phyloP scores from a whole-genome alignment of 2,329 filamentous ascomycete species.

The Trichoderma polysporum region DNA sequence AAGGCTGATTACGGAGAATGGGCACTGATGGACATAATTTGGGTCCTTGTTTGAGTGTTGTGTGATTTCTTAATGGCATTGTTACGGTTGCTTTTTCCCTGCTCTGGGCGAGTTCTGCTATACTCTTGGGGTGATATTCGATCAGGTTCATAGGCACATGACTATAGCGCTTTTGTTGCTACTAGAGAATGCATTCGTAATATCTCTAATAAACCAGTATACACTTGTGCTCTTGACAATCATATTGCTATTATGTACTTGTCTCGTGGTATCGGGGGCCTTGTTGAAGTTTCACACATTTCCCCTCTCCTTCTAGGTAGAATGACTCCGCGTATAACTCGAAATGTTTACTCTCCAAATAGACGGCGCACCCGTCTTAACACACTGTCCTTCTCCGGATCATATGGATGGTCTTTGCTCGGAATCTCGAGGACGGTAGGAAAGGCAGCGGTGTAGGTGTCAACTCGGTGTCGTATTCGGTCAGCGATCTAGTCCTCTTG shows the following conservation, averaged over 20 bases:
- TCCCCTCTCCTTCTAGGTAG: not conserved
- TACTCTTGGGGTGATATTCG: not conserved
- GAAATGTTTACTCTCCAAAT: conserved; percentile 61
- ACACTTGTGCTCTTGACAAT: not conserved
- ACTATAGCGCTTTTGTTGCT: not conserved
- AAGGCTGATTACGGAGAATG: not conserved
- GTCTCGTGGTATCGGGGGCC: not conserved
- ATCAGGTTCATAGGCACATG: conserved; percentile 8
- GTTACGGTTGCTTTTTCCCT: conserved; percentile 1
- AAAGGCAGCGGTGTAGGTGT: conserved; percentile 91
- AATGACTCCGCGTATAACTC: not conserved
- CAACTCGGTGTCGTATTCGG: conserved; percentile 84
- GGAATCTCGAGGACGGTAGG: conserved; percentile 96
- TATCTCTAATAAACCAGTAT: not conserved
- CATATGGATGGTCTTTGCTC: conserved; percentile 98
- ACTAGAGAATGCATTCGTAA: not conserved
- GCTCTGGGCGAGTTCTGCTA: conserved; percentile 7
- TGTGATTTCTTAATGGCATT: conserved; percentile 14
- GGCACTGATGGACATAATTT: not conserved
- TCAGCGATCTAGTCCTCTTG: conserved; percentile 71
- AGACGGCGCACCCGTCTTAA: conserved; percentile 74
- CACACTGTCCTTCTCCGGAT: conserved; percentile 98
- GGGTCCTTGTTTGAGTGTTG: not conserved
- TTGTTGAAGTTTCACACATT: not conserved
- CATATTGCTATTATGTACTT: not conserved